Percentiles rank a stretch among this genome's conserved stretches.
Conservation (phyloP, 495 filamentous ascomycete species). For the Penicillium flavigenum region DNA sequence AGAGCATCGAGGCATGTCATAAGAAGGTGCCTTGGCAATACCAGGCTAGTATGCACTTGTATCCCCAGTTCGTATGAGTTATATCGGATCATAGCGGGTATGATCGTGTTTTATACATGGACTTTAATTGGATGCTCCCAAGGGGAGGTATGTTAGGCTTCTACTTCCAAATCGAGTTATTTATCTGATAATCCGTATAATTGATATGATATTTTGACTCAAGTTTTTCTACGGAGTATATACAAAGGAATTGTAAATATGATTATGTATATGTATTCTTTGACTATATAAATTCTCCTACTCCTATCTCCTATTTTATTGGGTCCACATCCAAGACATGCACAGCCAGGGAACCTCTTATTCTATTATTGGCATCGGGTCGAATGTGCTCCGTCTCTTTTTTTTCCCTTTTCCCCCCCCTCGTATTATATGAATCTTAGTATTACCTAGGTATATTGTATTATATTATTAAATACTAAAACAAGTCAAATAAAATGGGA, state of each 20-base stretch:
- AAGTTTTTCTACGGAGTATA: too few relatives aligned
- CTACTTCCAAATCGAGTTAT: too few relatives aligned
- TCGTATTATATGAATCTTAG: neutral
- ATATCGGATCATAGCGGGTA: neutral
- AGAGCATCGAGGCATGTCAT: neutral
- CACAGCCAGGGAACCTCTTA: slow-evolving; percentile 10
- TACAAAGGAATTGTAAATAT: neutral
- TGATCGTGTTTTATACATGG: neutral
- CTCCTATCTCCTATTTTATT: slow-evolving; percentile 2
- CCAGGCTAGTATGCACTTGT: slow-evolving; percentile 1
- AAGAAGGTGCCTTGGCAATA: neutral
- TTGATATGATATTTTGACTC: too few relatives aligned
- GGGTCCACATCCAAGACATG: slow-evolving; percentile 16
- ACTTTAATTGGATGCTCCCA: too few relatives aligned
- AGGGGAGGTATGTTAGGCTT: too few relatives aligned
- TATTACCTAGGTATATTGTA: neutral
- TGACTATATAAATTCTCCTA: too few relatives aligned
- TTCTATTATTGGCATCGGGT: slow-evolving; percentile 13
- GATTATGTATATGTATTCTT: neutral
- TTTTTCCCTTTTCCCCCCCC: neutral
- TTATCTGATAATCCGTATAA: too few relatives aligned
- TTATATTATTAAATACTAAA: neutral
- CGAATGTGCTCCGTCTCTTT: neutral
- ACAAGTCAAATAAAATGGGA: neutral
- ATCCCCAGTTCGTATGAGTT: neutral